Percentiles rank a stretch among this genome's conserved stretches.
Evolutionary conservation across 2,329 filamentous ascomycete genomes (phyloP).

Genomic region (Stachybotrys chartarum): DNA sequence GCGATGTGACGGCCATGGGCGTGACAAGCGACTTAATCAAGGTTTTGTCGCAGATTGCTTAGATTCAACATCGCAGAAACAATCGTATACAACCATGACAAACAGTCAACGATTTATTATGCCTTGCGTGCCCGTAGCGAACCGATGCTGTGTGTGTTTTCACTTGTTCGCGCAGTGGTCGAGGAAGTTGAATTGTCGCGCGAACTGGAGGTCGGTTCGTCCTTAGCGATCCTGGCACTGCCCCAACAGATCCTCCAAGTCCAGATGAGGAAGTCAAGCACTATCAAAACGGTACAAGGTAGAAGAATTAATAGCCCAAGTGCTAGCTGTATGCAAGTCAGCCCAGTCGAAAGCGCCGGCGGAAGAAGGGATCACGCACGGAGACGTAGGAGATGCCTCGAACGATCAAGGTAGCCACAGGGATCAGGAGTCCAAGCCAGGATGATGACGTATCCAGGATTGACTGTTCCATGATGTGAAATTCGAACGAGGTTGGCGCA

Average conservation of each 20-base stretch:
- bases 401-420: conserved; percentile 23
- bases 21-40: conserved; percentile 92
- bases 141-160: neutral
- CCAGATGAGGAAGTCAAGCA: conserved; percentile 47
- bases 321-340: conserved; percentile 25
- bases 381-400: conserved; percentile 29
- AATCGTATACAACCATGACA: conserved; percentile 4
- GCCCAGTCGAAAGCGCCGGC: conserved; percentile 2
- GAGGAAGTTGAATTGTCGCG: neutral
- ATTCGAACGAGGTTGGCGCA: neutral
- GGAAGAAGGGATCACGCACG: conserved; percentile 18
- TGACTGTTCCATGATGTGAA: conserved; percentile 17
- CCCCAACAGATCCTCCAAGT: conserved; percentile 36
- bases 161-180: neutral
- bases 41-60: conserved; percentile 65
- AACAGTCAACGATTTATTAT: neutral
- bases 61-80: conserved; percentile 15
- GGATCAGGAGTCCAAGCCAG: conserved; percentile 15
- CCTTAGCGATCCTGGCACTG: neutral
- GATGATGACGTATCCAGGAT: conserved; percentile 15
- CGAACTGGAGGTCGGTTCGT: neutral
- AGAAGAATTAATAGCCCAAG: conserved; percentile 38
- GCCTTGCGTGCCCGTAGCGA: neutral
- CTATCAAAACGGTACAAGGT: conserved; percentile 39
- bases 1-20: conserved; percentile 95